Percentiles rank a stretch among this genome's conserved stretches.
phyloP scores from a whole-genome alignment of 148 eudicot species.

The Dianthus caryophyllus region DNA sequence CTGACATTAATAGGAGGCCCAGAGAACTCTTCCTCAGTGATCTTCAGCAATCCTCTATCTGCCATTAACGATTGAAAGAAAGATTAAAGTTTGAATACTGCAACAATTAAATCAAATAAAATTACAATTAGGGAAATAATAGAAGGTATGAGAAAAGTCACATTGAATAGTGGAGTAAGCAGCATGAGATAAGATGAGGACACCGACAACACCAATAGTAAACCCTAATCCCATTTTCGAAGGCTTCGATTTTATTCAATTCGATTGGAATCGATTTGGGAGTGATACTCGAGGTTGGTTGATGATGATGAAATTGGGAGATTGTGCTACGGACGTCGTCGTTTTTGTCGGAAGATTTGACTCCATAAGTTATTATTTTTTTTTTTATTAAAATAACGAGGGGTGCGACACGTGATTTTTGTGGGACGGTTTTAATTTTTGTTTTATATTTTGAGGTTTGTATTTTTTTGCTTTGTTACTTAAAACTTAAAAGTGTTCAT shows the following conservation, averaged over 20 bases:
- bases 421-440: too few species aligned
- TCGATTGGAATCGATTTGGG: not conserved
- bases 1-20: conserved; percentile 65
- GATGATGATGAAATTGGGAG: not conserved
- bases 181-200: conserved; percentile 67
- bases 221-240: conserved; percentile 50
- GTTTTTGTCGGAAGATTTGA: too few species aligned
- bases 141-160: conserved; percentile 13
- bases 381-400: too few species aligned
- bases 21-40: conserved; percentile 76
- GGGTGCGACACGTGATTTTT: too few species aligned
- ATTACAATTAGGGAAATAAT: not conserved
- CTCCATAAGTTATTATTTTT: too few species aligned
- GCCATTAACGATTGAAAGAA: conserved; percentile 17
- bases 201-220: conserved; percentile 55
- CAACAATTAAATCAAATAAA: not conserved
- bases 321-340: too few species aligned
- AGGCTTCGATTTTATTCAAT: not conserved
- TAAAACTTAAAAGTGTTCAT: too few species aligned
- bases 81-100: not conserved
- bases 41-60: conserved; percentile 83
- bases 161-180: conserved; percentile 82
- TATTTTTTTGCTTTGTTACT: too few species aligned
- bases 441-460: too few species aligned
- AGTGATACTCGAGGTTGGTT: not conserved